Base-by-base conservation (phyloP, 2,329 filamentous ascomycete species). In the Alternaria consortialis region DNA sequence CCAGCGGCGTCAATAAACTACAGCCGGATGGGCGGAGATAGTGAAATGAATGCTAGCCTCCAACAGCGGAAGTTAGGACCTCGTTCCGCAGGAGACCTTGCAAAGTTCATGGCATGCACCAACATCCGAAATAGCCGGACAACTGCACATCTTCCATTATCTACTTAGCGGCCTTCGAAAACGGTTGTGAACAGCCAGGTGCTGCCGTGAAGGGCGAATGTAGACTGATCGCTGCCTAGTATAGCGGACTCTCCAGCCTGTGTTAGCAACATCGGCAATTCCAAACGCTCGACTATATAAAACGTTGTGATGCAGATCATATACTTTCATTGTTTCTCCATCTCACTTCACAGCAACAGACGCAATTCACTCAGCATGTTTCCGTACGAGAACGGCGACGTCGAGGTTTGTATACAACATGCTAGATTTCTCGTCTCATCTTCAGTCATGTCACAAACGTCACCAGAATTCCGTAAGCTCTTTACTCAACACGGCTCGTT, bases 401-500 rank as follows among this genome's bases (percentile, higher is more conserved):
- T 60, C 5, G 29, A 60, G 32, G 7, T 63, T 51, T n/a, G 2
- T 3, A 40, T 60, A 17, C 3, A 56, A 51, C 7, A 57, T 34
- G 8, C 11, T 29, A 31, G 9, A 6, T 60, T 57, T 53, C 42
- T 60, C 15, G 7, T 63, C 34, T 60, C 34, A 17, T 52, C 55
- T 43, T 65, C 27, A 32, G 40, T 58, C 3, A 65, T 62, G 25
- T 48, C 32, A 13, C 5, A 50, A 31, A 32, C 53, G 7, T 65
- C 20, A 34, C 53, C 25, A 13, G 34, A 58, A 44, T 65, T 65
- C 31, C 5, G 42, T 15, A 55, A 60, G 32, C 40, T 65, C 31
- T 65, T 65, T 23, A 53, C 31, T 43, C 13, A 36, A 43, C 12
- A 39, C 27, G 23, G 43, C 20, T 12, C 8, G 15, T 32, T 29